Conservation (phyloP, 352 stramenopile genomes). For the Globisporangium splendens region DNA sequence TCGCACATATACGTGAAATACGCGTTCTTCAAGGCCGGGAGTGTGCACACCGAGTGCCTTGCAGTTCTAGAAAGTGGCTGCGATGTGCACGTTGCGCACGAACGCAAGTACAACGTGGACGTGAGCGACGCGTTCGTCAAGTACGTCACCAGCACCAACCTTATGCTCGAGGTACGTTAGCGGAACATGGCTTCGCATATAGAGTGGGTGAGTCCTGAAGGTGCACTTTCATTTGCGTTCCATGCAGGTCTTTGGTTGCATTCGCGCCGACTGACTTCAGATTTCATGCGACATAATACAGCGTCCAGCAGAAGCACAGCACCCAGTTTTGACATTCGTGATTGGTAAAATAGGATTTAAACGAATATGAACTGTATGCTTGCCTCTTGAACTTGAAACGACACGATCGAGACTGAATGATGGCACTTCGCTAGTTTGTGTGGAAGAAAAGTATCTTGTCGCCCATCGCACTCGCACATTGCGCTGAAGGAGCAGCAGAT, state of each 20-base stretch:
- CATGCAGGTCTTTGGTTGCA: neutral
- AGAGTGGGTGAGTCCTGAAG: neutral
- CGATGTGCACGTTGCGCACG: constrained; percentile 13
- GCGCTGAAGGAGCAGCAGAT: too few species aligned
- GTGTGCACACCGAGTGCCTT: constrained; percentile 23
- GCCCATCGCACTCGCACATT: too few species aligned
- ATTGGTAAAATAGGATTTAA: too few species aligned
- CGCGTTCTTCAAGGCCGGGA: constrained; percentile 39
- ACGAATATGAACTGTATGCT: too few species aligned
- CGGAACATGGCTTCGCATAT: neutral
- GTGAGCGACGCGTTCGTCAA: constrained; percentile 49
- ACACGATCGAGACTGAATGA: too few species aligned
- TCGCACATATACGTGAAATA: constrained; percentile 40
- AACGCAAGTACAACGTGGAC: constrained; percentile 39
- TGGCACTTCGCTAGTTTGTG: too few species aligned
- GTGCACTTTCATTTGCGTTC: neutral
- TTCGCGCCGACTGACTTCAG: too few species aligned
- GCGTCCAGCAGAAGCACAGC: too few species aligned
- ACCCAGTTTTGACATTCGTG: too few species aligned
- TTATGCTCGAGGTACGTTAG: constrained; percentile 39
- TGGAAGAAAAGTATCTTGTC: too few species aligned
- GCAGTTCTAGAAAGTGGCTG: constrained; percentile 10
- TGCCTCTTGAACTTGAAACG: too few species aligned
- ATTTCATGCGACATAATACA: too few species aligned
- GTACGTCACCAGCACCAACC: constrained; percentile 37